Evolutionary conservation across 257 asterid genomes (phyloP), one percentile per base, ranked within the genome.

Genomic region (Agastache rugosa): DNA sequence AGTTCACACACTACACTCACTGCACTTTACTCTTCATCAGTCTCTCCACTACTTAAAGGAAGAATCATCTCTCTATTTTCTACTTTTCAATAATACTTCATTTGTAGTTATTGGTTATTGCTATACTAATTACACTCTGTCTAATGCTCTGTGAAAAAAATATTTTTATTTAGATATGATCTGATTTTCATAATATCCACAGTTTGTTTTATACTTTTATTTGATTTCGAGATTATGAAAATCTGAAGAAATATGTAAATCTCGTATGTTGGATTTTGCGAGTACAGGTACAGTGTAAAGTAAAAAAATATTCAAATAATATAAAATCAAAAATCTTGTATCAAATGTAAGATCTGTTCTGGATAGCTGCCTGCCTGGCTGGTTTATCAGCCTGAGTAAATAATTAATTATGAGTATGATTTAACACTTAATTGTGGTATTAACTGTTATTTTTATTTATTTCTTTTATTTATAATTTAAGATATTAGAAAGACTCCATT

Each of bases 1-100:
- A 53, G 60, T 51, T 41, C 74, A 71, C 80, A 48, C 76, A 72
- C 76, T 80, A 31, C 47, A 53, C 75, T 34, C 41, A 48, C 63
- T 67, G 15, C 75, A 58, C 79, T 77, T 34, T 20, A 29, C 80
- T 72, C 70, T 64, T 22, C 75, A 37, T 23, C 60, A n/a, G 14
- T 51, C 67, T 63, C 77, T 55, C 75, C 70, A 63, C 77, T 73
- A 35, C 71, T 73, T 73, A 73, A 73, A 73, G 19, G 54, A 31
- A 14, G 42, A 44, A 45, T 45, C 16, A 44, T 66, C 23, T 67
- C 19, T 29, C 72, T 67, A 9, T 48, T 70, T 63, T 11, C 23
- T 56, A 20, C 14, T 59, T 8, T 73, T 37, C 44, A 35, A 69
- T 34, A 53, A 51, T 76, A 34, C 44, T 15, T 11, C 45, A 17